Evolutionary conservation across 805 yeast species (phyloP).

Genomic region (Naumovozyma dairenensis): DNA sequence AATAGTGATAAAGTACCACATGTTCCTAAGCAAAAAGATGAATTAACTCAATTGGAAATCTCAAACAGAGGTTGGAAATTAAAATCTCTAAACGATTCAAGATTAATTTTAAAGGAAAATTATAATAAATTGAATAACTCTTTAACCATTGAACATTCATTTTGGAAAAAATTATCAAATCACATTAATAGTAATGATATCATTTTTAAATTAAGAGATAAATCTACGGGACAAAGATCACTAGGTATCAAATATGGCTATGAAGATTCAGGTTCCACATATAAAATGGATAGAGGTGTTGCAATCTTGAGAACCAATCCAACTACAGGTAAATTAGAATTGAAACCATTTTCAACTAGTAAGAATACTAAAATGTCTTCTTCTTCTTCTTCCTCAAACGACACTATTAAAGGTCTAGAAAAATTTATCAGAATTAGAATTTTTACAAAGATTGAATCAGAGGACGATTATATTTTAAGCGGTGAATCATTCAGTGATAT

Average conservation of each 20-base stretch:
- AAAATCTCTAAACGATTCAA: constrained; percentile 51
- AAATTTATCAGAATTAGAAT: constrained; percentile 53
- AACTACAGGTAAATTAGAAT: constrained; percentile 32
- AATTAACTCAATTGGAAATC: constrained; percentile 19
- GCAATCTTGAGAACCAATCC: constrained; percentile 53
- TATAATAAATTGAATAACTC: constrained; percentile 43
- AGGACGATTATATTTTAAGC: constrained; percentile 41
- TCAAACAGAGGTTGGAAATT: constrained; percentile 69
- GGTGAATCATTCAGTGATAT: constrained; percentile 41
- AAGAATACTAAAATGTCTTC: no score
- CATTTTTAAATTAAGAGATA: constrained; percentile 57
- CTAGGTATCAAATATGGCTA: constrained; percentile 85
- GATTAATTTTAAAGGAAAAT: constrained; percentile 41
- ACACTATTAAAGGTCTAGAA: constrained; percentile 9
- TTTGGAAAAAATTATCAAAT: constrained; percentile 42
- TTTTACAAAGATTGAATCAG: constrained; percentile 42
- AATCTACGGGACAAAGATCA: constrained; percentile 39
- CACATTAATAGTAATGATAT: constrained; percentile 19
- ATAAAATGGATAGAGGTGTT: constrained; percentile 56
- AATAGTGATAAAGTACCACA: constrained; percentile 33
- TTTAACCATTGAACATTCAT: constrained; percentile 44
- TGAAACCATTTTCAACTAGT: constrained; percentile 30
- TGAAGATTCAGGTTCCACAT: constrained; percentile 81
- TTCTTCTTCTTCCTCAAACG: no score
- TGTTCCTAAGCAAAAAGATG: constrained; percentile 13